Evolutionary conservation across 805 yeast species (phyloP), one percentile per base, ranked within the genome.

Genomic region (Sugiyamaella americana): DNA sequence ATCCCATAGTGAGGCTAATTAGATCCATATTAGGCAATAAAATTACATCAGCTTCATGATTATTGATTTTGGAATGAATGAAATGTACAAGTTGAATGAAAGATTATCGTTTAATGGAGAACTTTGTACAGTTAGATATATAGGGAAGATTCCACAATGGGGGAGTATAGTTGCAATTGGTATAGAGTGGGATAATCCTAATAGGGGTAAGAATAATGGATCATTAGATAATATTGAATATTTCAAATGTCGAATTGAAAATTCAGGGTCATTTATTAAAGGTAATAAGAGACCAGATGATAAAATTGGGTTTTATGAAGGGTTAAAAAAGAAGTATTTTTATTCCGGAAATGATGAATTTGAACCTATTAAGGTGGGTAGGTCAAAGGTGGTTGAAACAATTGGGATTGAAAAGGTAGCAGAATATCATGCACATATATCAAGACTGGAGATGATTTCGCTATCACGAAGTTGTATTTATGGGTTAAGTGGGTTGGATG

Each of bases 161-260:
- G 32, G 32, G 11, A 73, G 76, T 0, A 59, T 61, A 6, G 67
- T 62, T 0, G 87, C 91, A 0, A 62, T 76, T 11, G 97, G 97
- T 0, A 72, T 89, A 2, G 96, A 89, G 61, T 89, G 96, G 96
- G 97, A 89, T 60, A 69, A 78, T 39, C 64, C 72, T 0, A 46
- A 50, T 0, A 68, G 87, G 30, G 97, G 97, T 1, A 86, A 81
- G 56, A 79, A 88, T 60, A 66, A 75, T 51, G 98, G 98, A 0
- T 48, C 59, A 1, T 50, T 78, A 22, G 68, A 75, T 18, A 86
- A 82, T 0, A 56, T 63, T 0, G 55, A 60, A 44, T 86, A 86
- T 60, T 89, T 89, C 60, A 29, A 52, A 4, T 57, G 67, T 39
- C 29, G 32, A n/a, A 64, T 50, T n/a, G 59, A 53, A 0, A 8